Percentiles rank a stretch among this genome's conserved stretches.
Conservation (phyloP, 768 basidiomycete genomes). For the Mycena crocata region DNA sequence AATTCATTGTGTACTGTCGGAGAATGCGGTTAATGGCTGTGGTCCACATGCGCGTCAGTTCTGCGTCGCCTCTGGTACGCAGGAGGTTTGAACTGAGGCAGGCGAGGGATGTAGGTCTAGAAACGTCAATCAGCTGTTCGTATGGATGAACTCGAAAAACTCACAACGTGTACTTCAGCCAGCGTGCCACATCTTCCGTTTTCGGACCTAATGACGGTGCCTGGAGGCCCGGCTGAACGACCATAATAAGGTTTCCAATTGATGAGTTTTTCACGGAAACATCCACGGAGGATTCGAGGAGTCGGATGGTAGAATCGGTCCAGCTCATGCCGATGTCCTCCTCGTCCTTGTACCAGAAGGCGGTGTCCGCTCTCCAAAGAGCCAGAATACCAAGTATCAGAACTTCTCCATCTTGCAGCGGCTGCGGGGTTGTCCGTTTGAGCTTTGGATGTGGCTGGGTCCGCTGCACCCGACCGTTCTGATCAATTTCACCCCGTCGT, state of each 20-base stretch:
- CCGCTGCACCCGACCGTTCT: constrained; percentile 65
- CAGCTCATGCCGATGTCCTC: constrained; percentile 57
- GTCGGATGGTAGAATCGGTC: constrained; percentile 57
- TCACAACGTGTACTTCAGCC: constrained; percentile 63
- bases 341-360: constrained; percentile 63
- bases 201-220: constrained; percentile 51
- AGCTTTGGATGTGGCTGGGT: constrained; percentile 69
- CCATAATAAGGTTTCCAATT: constrained; percentile 60
- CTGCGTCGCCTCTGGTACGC: constrained; percentile 66
- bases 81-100: constrained; percentile 70
- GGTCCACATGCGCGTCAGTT: constrained; percentile 77
- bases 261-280: constrained; percentile 73
- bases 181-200: constrained; percentile 49
- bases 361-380: constrained; percentile 69
- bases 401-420: constrained; percentile 75
- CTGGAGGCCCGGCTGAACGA: constrained; percentile 57
- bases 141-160: constrained; percentile 28
- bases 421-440: constrained; percentile 64
- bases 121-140: constrained; percentile 22
- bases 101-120: constrained; percentile 57
- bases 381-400: constrained; percentile 76
- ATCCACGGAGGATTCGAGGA: constrained; percentile 76
- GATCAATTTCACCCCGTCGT: constrained; percentile 72
- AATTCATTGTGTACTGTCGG: constrained; percentile 63
- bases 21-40: constrained; percentile 70